Conservation (phyloP, 352 stramenopile species). For the Phytophthora fragariaefolia region DNA sequence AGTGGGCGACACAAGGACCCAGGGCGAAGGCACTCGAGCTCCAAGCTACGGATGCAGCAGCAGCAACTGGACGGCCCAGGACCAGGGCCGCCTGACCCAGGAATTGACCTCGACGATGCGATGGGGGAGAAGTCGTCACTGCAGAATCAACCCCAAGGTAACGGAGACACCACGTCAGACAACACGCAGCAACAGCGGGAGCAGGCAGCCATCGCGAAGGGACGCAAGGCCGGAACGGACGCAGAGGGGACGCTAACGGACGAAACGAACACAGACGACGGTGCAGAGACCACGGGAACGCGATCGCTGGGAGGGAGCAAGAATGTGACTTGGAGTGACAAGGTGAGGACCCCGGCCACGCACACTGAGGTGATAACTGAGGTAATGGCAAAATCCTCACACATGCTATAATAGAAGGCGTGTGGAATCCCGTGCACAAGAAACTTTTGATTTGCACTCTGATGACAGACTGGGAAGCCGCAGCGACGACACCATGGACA, state of each 20-base stretch:
- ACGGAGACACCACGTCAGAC: too few relatives aligned
- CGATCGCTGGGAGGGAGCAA: too few relatives aligned
- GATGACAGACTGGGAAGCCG: neutral
- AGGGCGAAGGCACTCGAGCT: neutral
- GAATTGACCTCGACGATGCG: too few relatives aligned
- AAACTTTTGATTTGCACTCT: neutral
- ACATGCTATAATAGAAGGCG: slow-evolving; percentile 8
- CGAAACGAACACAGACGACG: neutral
- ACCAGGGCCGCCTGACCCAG: too few relatives aligned
- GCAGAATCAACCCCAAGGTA: too few relatives aligned
- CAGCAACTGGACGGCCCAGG: too few relatives aligned
- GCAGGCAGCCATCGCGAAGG: too few relatives aligned
- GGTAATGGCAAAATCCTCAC: neutral
- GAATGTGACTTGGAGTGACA: slow-evolving; percentile 1
- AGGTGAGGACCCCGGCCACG: neutral
- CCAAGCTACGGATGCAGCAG: neutral
- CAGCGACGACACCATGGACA: neutral
- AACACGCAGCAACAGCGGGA: too few relatives aligned
- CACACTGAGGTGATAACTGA: neutral
- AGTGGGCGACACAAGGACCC: neutral
- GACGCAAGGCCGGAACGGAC: too few relatives aligned
- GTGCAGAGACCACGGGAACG: neutral
- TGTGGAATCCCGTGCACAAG: slow-evolving; percentile 2
- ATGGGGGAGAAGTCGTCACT: too few relatives aligned
- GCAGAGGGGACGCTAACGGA: too few relatives aligned